Evolutionary conservation across 352 stramenopile genomes (phyloP).

Genomic region (Pythium brassicae): DNA sequence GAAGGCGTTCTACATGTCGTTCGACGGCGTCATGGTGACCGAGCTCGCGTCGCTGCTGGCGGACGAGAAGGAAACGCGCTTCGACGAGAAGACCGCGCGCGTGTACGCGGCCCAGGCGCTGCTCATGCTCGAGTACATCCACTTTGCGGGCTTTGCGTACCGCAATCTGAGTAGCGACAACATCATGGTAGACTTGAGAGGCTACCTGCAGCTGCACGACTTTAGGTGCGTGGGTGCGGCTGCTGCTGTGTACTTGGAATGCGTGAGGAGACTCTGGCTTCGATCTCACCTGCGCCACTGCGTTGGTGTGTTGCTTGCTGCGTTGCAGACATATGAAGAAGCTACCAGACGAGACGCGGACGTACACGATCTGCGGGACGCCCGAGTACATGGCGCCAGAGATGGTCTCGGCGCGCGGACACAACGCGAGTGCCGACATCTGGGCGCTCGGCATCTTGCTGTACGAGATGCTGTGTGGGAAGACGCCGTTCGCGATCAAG

Average conservation of each 20-base stretch:
- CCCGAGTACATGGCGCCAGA: conserved; percentile 88
- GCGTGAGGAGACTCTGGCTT: neutral
- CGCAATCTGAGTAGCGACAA: conserved; percentile 85
- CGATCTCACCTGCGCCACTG: neutral
- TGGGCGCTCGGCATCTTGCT: conserved; percentile 85
- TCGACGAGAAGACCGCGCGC: conserved; percentile 52
- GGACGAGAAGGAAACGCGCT: conserved; percentile 49
- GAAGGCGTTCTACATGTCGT: conserved; percentile 74
- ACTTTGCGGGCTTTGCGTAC: conserved; percentile 76
- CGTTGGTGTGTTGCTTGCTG: neutral
- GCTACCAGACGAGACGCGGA: conserved; percentile 67
- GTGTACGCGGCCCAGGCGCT: conserved; percentile 67
- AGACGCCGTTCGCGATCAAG: conserved; percentile 81
- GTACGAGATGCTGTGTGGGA: conserved; percentile 83
- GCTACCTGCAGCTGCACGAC: conserved; percentile 83
- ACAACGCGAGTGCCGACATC: conserved; percentile 76
- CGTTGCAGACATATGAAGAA: conserved; percentile 69
- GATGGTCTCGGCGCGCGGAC: conserved; percentile 80
- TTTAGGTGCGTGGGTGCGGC: conserved; percentile 36
- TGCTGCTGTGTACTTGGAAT: neutral
- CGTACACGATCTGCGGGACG: conserved; percentile 86
- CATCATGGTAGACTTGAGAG: conserved; percentile 73
- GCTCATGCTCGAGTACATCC: conserved; percentile 83
- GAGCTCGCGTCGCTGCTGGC: conserved; percentile 56
- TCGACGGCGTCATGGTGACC: conserved; percentile 64